phyloP scores from a whole-genome alignment of 371 early-diverging fungal genomes.

The Haplosporangium sp. region DNA sequence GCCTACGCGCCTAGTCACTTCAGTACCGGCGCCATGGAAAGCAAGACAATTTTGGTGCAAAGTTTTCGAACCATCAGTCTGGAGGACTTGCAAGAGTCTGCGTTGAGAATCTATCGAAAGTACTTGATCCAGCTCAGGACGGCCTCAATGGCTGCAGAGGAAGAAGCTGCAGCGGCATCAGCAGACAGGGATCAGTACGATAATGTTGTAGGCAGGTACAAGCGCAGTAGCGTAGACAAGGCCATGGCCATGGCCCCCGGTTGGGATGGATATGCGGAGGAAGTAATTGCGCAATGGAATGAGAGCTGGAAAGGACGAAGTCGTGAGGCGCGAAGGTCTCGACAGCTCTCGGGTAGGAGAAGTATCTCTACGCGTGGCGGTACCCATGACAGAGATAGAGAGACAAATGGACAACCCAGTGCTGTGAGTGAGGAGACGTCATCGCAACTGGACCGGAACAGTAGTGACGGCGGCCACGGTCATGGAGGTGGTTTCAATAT shows the following conservation, averaged over 20 bases:
- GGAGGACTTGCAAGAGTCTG: conserved; percentile 47
- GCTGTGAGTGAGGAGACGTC: conserved; percentile 1
- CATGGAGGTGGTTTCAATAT: conserved; percentile 3
- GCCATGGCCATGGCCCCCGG: conserved; percentile 25
- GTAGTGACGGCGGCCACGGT: background rate
- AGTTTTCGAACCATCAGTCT: conserved; percentile 42
- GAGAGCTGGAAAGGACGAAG: conserved; percentile 43
- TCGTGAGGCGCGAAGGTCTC: conserved; percentile 12
- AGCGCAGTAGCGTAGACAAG: conserved; percentile 23
- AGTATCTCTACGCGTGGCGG: background rate
- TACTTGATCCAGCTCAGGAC: conserved; percentile 47
- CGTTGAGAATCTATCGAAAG: conserved; percentile 40
- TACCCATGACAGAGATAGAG: background rate
- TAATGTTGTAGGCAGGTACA: background rate
- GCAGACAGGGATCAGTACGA: conserved; percentile 6
- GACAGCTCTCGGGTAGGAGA: conserved; percentile 14
- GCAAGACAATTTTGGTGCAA: conserved; percentile 22
- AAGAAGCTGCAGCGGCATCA: conserved; percentile 12
- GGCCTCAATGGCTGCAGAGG: conserved; percentile 49
- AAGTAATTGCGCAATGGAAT: conserved; percentile 46
- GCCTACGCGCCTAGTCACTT: conserved; percentile 35
- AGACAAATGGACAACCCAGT: conserved; percentile 1
- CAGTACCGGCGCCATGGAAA: conserved; percentile 16
- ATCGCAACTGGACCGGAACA: background rate
- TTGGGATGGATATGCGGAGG: conserved; percentile 51